These are phyloP conservation scores for Aspergillus ostianus DNA, from an alignment of 495 filamentous ascomycete species.

Conservation along the genomic window DNA sequence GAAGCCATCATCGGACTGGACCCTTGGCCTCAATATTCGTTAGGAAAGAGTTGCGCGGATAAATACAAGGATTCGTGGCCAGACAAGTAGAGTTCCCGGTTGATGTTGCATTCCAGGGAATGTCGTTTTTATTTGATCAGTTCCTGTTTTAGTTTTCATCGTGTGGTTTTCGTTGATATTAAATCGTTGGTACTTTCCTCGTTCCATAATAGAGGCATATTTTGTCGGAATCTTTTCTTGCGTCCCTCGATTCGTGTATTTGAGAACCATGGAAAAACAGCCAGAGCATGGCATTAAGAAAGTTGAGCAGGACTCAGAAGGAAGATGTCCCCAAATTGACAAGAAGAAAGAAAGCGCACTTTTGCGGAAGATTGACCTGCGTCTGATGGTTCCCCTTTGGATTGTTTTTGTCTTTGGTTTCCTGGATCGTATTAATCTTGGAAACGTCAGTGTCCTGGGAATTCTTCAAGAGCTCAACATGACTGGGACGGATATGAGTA, in stretches of 20 bases:
- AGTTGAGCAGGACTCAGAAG: slow-evolving; percentile 1
- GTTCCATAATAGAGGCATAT: background rate
- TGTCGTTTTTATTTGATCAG: background rate
- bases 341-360: slow-evolving; percentile 2
- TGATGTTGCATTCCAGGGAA: background rate
- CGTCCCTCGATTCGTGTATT: background rate
- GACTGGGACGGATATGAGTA: slow-evolving; percentile 30
- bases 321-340: background rate
- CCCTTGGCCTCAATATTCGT: background rate
- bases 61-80: background rate
- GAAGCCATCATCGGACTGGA: background rate
- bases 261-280: slow-evolving; percentile 4
- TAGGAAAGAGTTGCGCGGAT: background rate
- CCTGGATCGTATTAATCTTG: slow-evolving; percentile 48
- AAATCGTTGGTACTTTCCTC: background rate
- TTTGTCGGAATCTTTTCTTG: background rate
- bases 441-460: slow-evolving; percentile 53
- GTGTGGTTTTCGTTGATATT: background rate
- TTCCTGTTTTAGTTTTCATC: background rate
- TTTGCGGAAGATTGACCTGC: slow-evolving; percentile 15
- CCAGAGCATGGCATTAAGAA: background rate
- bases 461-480: slow-evolving; percentile 48
- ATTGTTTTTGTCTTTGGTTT: slow-evolving; percentile 21
- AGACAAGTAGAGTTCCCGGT: background rate
- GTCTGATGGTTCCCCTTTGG: slow-evolving; percentile 20